These are phyloP conservation scores for Claviceps arundinis DNA, from an alignment of 2,329 filamentous ascomycete genomes.

Conservation along the genomic window DNA sequence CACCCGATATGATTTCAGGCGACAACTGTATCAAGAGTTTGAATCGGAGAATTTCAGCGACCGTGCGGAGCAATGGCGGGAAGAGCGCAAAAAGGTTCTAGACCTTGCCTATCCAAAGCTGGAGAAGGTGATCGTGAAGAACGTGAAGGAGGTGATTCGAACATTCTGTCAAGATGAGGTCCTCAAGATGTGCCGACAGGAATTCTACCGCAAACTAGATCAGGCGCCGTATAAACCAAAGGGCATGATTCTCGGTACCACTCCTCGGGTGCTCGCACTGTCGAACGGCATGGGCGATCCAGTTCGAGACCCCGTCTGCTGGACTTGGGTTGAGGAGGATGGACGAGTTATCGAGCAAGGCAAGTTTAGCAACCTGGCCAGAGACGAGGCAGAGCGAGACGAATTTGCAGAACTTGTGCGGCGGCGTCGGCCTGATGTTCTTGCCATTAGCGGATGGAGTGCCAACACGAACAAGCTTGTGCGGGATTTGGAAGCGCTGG, in stretches of 20 bases:
- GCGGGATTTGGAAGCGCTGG: slow-evolving; percentile 65
- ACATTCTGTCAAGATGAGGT: slow-evolving; percentile 91
- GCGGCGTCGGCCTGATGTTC: slow-evolving; percentile 73
- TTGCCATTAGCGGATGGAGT: slow-evolving; percentile 79
- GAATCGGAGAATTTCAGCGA: slow-evolving; percentile 93
- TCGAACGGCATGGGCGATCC: slow-evolving; percentile 72
- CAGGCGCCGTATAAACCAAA: slow-evolving; percentile 94
- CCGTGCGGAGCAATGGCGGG: slow-evolving; percentile 88
- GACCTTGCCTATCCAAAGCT: slow-evolving; percentile 71
- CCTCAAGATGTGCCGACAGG: slow-evolving; percentile 74
- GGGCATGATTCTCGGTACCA: slow-evolving; percentile 77
- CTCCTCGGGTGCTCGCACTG: slow-evolving; percentile 73
- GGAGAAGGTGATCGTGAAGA: slow-evolving; percentile 72
- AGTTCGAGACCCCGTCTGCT: slow-evolving; percentile 67
- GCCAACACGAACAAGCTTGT: slow-evolving; percentile 77
- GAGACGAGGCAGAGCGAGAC: slow-evolving; percentile 52
- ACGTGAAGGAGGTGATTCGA: slow-evolving; percentile 86
- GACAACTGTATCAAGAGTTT: slow-evolving; percentile 68
- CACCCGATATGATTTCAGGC: slow-evolving; percentile 61
- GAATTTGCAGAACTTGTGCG: slow-evolving; percentile 68
- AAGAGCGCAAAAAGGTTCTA: slow-evolving; percentile 71
- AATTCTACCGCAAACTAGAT: slow-evolving; percentile 80
- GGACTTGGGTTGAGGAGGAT: slow-evolving; percentile 89
- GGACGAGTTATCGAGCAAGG: slow-evolving; percentile 81
- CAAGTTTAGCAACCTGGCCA: slow-evolving; percentile 66